phyloP scores from a whole-genome alignment of 768 basidiomycete species.

The Xanthoconium stramineum region DNA sequence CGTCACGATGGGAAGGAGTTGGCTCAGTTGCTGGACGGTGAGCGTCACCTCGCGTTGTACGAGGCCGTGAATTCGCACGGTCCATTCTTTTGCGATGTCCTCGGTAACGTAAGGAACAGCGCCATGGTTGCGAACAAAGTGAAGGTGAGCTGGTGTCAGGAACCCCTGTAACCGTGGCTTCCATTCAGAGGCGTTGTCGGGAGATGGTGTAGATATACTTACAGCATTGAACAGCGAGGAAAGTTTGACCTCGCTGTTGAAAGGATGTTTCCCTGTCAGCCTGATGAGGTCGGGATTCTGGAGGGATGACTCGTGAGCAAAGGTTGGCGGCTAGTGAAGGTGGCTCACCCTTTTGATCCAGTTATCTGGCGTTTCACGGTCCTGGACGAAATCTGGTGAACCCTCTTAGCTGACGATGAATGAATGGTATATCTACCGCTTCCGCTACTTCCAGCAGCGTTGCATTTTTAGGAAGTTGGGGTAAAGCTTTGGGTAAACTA shows the following conservation, averaged over 20 bases:
- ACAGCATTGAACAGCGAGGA: conserved; percentile 41
- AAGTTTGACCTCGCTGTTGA: conserved; percentile 53
- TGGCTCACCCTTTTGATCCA: conserved; percentile 36
- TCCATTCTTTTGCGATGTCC: conserved; percentile 40
- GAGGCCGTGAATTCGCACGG: conserved; percentile 38
- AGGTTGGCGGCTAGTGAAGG: not conserved
- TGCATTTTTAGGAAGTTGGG: conserved; percentile 22
- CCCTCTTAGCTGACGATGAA: not conserved
- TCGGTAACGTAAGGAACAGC: conserved; percentile 49
- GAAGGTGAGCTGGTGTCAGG: conserved; percentile 50
- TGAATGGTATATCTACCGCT: conserved; percentile 12
- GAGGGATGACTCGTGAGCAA: not conserved
- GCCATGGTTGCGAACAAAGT: conserved; percentile 64
- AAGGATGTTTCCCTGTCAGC: conserved; percentile 59
- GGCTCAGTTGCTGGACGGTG: conserved; percentile 43
- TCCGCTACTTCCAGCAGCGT: conserved; percentile 22
- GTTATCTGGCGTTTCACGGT: conserved; percentile 38
- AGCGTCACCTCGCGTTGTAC: conserved; percentile 37
- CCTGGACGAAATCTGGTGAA: conserved; percentile 16
- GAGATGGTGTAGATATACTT: conserved; percentile 1
- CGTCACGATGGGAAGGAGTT: conserved; percentile 50
- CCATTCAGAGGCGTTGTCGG: not conserved
- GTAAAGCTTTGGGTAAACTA: conserved; percentile 17
- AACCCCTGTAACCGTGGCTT: conserved; percentile 38
- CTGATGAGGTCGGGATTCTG: conserved; percentile 41